Evolutionary conservation across 2,329 filamentous ascomycete genomes (phyloP).

Genomic region (Eutypa lata): DNA sequence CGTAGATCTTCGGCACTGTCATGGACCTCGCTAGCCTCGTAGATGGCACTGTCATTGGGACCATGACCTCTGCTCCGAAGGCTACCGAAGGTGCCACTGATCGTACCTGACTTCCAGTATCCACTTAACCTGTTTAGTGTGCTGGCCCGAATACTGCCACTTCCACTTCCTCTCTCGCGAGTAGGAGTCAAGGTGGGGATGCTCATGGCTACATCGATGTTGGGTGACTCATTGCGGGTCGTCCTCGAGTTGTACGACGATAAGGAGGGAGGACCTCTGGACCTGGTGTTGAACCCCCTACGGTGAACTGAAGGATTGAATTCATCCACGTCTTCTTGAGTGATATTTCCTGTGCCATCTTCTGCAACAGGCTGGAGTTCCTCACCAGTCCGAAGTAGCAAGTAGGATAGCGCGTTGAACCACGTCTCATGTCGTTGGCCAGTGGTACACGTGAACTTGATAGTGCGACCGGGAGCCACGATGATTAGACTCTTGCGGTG

Average conservation of each 20-base stretch:
- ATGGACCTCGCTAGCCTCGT: conserved; percentile 61
- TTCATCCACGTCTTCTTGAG: conserved; percentile 65
- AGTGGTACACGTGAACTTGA: conserved; percentile 94
- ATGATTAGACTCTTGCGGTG: conserved; percentile 93
- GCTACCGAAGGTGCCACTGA: conserved; percentile 49
- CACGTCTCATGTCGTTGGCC: conserved; percentile 95
- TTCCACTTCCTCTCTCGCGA: conserved; percentile 33
- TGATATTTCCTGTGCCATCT: conserved; percentile 55
- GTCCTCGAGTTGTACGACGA: conserved; percentile 78
- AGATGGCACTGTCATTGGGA: conserved; percentile 46
- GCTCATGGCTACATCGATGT: conserved; percentile 44
- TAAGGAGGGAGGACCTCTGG: conserved; percentile 60
- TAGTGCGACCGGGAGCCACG: conserved; percentile 78
- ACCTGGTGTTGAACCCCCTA: conserved; percentile 42
- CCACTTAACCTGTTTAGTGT: conserved; percentile 59
- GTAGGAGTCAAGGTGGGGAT: conserved; percentile 57
- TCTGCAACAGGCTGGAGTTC: conserved; percentile 62
- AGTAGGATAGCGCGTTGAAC: conserved; percentile 95
- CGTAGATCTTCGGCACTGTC: conserved; percentile 83
- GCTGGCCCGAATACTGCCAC: conserved; percentile 31
- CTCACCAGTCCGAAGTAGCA: conserved; percentile 72
- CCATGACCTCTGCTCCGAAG: conserved; percentile 50
- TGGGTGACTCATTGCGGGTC: conserved; percentile 63
- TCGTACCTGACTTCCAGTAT: conserved; percentile 52
- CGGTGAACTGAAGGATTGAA: conserved; percentile 69